Conservation (phyloP, 495 filamentous ascomycete genomes). For the Trichoderma orchidacearum region DNA sequence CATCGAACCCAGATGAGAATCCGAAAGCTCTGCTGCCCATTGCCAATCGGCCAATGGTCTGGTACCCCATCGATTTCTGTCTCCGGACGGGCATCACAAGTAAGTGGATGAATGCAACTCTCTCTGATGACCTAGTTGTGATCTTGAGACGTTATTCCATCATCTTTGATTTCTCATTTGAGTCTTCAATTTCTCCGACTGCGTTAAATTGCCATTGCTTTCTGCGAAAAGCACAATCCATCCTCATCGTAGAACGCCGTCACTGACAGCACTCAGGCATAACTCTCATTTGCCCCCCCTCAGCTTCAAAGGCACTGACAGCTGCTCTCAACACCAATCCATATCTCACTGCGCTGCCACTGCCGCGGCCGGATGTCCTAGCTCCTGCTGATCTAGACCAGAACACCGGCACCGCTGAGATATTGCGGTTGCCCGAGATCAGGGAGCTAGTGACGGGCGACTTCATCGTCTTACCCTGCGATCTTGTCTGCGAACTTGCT, state of each 20-base stretch:
- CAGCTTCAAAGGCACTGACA: slow-evolving; percentile 54
- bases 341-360: slow-evolving; percentile 66
- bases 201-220: neutral
- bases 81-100: slow-evolving; percentile 72
- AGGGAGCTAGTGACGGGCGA: slow-evolving; percentile 60
- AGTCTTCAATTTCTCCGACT: neutral
- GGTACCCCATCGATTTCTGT: slow-evolving; percentile 86
- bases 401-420: slow-evolving; percentile 75
- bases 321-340: slow-evolving; percentile 76
- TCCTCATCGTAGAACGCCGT: neutral
- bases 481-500: slow-evolving; percentile 81
- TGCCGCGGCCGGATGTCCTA: slow-evolving; percentile 60
- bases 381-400: slow-evolving; percentile 58
- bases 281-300: slow-evolving; percentile 67
- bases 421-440: slow-evolving; percentile 71
- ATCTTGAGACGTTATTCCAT: neutral
- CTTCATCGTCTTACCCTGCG: slow-evolving; percentile 85
- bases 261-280: slow-evolving; percentile 44
- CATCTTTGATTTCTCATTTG: neutral
- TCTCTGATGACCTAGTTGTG: neutral
- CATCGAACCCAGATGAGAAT: slow-evolving; percentile 71
- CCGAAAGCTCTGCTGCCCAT: slow-evolving; percentile 87
- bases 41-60: slow-evolving; percentile 92
- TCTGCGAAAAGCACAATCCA: neutral
- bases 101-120: slow-evolving; percentile 19